These are phyloP conservation scores for Candida montana DNA, from an alignment of 805 yeast genomes.

Conservation along the genomic window DNA sequence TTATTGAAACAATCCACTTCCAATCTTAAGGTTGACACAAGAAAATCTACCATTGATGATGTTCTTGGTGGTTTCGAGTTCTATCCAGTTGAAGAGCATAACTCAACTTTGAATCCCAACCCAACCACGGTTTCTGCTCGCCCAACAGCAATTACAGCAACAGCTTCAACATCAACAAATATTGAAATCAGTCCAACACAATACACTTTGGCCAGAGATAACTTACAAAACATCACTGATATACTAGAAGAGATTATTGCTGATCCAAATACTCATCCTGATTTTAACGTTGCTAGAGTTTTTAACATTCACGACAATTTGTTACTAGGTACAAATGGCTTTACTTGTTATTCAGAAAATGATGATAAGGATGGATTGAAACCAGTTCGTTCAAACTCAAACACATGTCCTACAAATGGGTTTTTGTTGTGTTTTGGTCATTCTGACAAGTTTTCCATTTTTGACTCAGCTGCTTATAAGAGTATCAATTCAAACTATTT, in stretches of 20 bases:
- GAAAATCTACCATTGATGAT: conserved; percentile 3
- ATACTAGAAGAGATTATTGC: not conserved
- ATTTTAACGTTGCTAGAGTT: conserved; percentile 8
- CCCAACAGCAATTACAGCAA: not conserved
- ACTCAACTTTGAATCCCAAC: not conserved
- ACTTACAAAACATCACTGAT: not conserved
- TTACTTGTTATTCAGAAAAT: conserved; percentile 6
- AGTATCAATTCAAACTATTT: conserved; percentile 2
- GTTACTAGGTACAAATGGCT: conserved; percentile 3
- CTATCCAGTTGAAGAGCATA: not conserved
- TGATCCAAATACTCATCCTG: not conserved
- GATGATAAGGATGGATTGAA: not conserved
- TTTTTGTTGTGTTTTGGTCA: conserved; percentile 8
- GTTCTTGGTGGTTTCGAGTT: conserved; percentile 4
- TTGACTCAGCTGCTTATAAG: conserved; percentile 1
- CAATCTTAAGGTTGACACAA: conserved; percentile 5
- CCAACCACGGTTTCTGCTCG: not conserved
- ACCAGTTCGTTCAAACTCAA: not conserved
- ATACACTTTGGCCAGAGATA: not conserved
- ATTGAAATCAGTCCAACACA: not conserved
- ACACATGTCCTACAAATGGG: conserved; percentile 6
- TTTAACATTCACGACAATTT: conserved; percentile 6
- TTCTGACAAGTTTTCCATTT: not conserved
- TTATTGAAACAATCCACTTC: conserved; percentile 6
- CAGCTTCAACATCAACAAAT: not conserved